These are phyloP conservation scores for Cyclostephanos tholiformis DNA, from an alignment of 108 stramenopile species.

Conservation along the genomic window DNA sequence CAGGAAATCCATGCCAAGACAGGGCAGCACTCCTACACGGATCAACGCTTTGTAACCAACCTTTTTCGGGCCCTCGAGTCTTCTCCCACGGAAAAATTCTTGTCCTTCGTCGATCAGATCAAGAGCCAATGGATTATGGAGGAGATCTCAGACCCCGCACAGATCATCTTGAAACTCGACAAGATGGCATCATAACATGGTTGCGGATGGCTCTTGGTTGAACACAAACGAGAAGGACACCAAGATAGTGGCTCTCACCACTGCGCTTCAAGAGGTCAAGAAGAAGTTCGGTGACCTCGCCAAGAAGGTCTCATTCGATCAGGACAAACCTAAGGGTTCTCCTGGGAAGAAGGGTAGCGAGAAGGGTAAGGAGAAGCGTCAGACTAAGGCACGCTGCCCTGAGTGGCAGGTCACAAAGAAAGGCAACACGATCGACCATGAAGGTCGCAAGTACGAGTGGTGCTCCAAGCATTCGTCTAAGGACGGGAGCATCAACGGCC, in stretches of 20 bases:
- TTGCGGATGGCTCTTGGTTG: not conserved
- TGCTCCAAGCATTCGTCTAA: not conserved
- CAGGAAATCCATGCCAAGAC: slow-evolving; percentile 1
- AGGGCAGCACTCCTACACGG: not conserved
- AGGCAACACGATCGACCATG: not conserved
- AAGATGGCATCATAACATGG: not conserved
- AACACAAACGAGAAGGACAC: not conserved
- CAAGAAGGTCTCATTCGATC: too few relatives aligned
- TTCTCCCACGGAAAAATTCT: not conserved
- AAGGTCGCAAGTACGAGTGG: not conserved
- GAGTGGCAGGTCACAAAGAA: not conserved
- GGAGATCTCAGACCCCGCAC: not conserved
- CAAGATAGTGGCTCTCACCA: too few relatives aligned
- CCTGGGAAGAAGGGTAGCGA: not conserved
- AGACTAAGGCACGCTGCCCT: not conserved
- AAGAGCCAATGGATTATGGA: not conserved
- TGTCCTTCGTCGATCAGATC: not conserved
- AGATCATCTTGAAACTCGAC: not conserved
- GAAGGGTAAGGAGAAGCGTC: not conserved
- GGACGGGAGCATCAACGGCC: not conserved
- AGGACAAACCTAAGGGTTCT: too few relatives aligned
- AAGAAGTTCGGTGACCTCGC: too few relatives aligned
- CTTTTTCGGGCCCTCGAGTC: not conserved
- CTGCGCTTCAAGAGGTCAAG: too few relatives aligned
- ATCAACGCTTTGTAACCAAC: not conserved